These are phyloP conservation scores for Ustilago crameri DNA, from an alignment of 1,284 basidiomycete genomes.

Conservation along the genomic window DNA sequence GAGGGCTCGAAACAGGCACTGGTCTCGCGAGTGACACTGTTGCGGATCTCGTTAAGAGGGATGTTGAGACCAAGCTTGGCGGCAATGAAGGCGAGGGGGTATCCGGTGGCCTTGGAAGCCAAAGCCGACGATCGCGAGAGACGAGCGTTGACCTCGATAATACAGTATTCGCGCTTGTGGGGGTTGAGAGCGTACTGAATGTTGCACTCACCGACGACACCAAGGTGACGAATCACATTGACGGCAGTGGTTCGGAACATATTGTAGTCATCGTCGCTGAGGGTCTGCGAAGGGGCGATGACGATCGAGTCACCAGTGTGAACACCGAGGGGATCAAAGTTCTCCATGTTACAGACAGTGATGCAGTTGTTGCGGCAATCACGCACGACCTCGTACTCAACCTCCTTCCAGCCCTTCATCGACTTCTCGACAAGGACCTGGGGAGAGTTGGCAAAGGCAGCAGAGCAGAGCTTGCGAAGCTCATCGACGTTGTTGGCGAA, in stretches of 20 bases:
- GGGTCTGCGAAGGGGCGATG: constrained; percentile 94
- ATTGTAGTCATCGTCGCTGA: constrained; percentile 89
- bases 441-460: constrained; percentile 92
- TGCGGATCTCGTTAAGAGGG: constrained; percentile 96
- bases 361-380: constrained; percentile 98
- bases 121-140: constrained; percentile 96
- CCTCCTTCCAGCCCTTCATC: constrained; percentile 97
- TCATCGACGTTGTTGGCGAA: constrained; percentile 91
- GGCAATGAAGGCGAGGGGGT: constrained; percentile 97
- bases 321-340: constrained; percentile 97
- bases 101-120: constrained; percentile 97
- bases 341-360: constrained; percentile 99
- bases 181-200: constrained; percentile 99
- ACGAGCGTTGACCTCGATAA: constrained; percentile 99
- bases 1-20: constrained; percentile 97
- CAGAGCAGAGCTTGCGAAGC: constrained; percentile 80
- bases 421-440: constrained; percentile 98
- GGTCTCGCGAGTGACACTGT: constrained; percentile 95
- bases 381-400: constrained; percentile 99
- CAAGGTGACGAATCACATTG: constrained; percentile 96
- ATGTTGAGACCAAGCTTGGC: constrained; percentile 97
- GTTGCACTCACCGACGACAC: constrained; percentile 97
- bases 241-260: constrained; percentile 98
- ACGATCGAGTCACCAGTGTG: constrained; percentile 99
- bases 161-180: constrained; percentile 93